phyloP scores from a whole-genome alignment of 495 filamentous ascomycete species.

The Talaromyces proteolyticus region DNA sequence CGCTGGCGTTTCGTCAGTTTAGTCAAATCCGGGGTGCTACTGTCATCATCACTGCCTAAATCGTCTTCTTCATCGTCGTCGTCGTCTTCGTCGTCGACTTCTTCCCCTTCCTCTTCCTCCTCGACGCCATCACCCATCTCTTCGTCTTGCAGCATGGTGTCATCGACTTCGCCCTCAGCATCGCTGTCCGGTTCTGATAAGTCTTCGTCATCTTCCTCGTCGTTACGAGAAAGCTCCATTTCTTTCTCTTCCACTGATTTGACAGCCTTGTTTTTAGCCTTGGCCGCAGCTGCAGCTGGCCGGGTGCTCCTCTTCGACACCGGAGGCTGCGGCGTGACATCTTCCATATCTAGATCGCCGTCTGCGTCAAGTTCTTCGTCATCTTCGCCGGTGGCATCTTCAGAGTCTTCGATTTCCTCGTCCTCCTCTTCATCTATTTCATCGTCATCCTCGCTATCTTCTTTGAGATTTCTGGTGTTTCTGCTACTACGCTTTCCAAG shows the following conservation, averaged over 20 bases:
- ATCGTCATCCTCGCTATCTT: slow-evolving; percentile 52
- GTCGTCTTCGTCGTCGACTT: slow-evolving; percentile 44
- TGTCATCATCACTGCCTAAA: slow-evolving; percentile 59
- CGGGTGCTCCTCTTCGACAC: slow-evolving; percentile 24
- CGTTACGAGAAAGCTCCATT: slow-evolving; percentile 49
- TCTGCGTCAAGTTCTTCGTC: slow-evolving; percentile 55
- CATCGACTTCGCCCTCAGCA: slow-evolving; percentile 45
- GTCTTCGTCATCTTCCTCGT: slow-evolving; percentile 43
- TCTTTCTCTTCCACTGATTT: slow-evolving; percentile 57
- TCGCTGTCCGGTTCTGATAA: slow-evolving; percentile 42
- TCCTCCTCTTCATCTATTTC: slow-evolving; percentile 52
- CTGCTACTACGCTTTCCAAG: slow-evolving; percentile 57
- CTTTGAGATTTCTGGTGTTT: slow-evolving; percentile 62
- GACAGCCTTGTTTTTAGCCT: slow-evolving; percentile 26
- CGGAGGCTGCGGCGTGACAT: slow-evolving; percentile 37
- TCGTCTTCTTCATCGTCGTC: slow-evolving; percentile 54
- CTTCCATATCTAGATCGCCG: slow-evolving; percentile 53
- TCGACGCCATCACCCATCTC: slow-evolving; percentile 18
- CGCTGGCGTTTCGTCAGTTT: slow-evolving; percentile 87
- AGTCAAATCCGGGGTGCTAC: slow-evolving; percentile 68
- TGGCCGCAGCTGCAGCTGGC: slow-evolving; percentile 15
- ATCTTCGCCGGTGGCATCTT: slow-evolving; percentile 49
- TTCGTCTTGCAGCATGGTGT: slow-evolving; percentile 32
- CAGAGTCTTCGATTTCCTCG: slow-evolving; percentile 52
- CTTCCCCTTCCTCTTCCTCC: slow-evolving; percentile 38